Conservation (phyloP, 371 early-diverging fungal species). For the Zychaea mexicana region DNA sequence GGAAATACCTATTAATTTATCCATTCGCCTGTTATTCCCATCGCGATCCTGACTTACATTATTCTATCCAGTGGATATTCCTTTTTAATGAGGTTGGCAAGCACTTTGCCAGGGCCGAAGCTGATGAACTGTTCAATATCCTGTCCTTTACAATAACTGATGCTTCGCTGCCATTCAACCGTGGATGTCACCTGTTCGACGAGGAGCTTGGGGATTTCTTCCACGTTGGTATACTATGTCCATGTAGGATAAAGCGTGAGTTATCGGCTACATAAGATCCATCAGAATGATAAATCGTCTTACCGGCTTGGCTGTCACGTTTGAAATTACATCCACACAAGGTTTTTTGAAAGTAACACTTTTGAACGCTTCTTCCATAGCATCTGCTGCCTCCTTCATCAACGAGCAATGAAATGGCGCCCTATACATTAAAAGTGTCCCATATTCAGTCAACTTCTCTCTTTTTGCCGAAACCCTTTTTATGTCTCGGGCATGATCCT, state of each 20-base stretch:
- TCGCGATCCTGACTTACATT: constrained; percentile 21
- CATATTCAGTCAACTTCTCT: no score
- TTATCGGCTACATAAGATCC: no score
- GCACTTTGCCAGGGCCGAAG: constrained; percentile 86
- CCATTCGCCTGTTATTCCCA: neutral
- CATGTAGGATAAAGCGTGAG: no score
- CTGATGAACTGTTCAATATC: constrained; percentile 84
- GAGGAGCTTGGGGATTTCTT: constrained; percentile 72
- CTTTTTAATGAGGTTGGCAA: constrained; percentile 86
- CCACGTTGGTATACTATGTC: constrained; percentile 38
- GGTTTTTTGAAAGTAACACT: constrained; percentile 59
- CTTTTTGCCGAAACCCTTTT: no score
- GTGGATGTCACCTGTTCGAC: constrained; percentile 81
- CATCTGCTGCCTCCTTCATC: constrained; percentile 85
- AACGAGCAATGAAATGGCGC: constrained; percentile 95
- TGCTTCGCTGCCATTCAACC: constrained; percentile 89
- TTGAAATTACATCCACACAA: constrained; percentile 84
- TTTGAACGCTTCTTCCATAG: constrained; percentile 72
- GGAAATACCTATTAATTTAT: no score
- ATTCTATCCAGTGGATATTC: constrained; percentile 85
- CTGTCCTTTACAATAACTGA: constrained; percentile 75
- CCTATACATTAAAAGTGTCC: no score
- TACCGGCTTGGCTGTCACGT: constrained; percentile 89
- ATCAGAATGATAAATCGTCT: constrained; percentile 13
- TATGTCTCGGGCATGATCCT: no score